A percentile compares a stretch with the other conserved stretches of the same genome.
Evolutionary conservation across 2,329 filamentous ascomycete genomes (phyloP).

Genomic region (Teratosphaeria destructans): DNA sequence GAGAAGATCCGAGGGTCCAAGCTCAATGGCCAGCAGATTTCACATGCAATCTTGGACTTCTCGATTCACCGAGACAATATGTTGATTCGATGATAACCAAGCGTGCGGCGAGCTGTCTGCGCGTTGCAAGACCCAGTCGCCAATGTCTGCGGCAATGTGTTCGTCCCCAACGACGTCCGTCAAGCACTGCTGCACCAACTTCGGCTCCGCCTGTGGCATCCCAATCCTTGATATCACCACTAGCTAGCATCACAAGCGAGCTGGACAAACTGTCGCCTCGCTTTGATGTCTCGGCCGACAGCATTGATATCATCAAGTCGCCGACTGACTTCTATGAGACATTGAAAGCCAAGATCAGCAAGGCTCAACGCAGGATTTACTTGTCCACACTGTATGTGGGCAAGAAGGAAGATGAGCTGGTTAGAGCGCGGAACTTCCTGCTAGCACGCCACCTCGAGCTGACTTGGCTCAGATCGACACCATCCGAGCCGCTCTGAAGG

Average conservation of each 20-base stretch:
- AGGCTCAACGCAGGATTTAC: slow-evolving; percentile 71
- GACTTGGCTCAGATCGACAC: slow-evolving; percentile 52
- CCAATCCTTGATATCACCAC: slow-evolving; percentile 36
- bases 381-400: slow-evolving; percentile 96
- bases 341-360: slow-evolving; percentile 76
- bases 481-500: slow-evolving; percentile 61
- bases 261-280: slow-evolving; percentile 83
- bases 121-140: slow-evolving; percentile 8
- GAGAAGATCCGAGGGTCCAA: slow-evolving; percentile 1
- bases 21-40: neutral
- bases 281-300: slow-evolving; percentile 72
- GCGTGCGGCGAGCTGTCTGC: slow-evolving; percentile 16
- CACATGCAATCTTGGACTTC: slow-evolving; percentile 1
- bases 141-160: slow-evolving; percentile 6
- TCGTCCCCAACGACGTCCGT: slow-evolving; percentile 11
- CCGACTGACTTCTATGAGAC: slow-evolving; percentile 86
- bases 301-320: slow-evolving; percentile 67
- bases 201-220: slow-evolving; percentile 8
- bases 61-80: slow-evolving; percentile 4
- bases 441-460: neutral
- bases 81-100: slow-evolving; percentile 18
- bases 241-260: slow-evolving; percentile 57
- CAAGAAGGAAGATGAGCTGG: slow-evolving; percentile 79
- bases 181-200: slow-evolving; percentile 14
- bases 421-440: slow-evolving; percentile 25